phyloP scores from a whole-genome alignment of 73 alveolate species.

The Paramecium primaurelia region DNA sequence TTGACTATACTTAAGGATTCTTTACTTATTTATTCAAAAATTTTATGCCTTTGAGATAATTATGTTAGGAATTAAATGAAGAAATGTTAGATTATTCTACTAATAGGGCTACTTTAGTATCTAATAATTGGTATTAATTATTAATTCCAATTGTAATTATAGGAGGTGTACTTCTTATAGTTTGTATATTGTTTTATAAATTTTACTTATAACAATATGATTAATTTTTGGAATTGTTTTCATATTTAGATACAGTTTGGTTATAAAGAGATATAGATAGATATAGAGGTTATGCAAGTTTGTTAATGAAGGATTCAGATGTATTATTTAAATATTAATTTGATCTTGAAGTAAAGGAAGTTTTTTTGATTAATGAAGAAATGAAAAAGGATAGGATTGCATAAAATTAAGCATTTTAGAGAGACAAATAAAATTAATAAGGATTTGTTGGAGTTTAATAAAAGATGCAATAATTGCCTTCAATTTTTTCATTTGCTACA shows the following conservation, averaged over 20 bases:
- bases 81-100: not conserved
- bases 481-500: not conserved
- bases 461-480: not conserved
- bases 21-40: not conserved
- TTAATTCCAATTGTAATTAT: not conserved
- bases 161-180: not conserved
- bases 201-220: not conserved
- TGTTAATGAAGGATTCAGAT: not conserved
- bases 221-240: not conserved
- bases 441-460: not conserved
- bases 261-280: constrained; percentile 21
- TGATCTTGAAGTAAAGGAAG: constrained; percentile 7
- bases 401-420: not conserved
- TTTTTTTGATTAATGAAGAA: not conserved
- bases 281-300: not conserved
- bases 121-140: not conserved
- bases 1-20: not conserved
- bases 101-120: not conserved
- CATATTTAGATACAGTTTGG: not conserved
- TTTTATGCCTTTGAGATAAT: not conserved
- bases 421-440: not conserved
- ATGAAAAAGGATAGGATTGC: constrained; percentile 5
- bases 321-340: constrained; percentile 29
- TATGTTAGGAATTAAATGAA: not conserved
- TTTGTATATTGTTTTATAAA: not conserved